Evolutionary conservation across 2,329 filamentous ascomycete genomes (phyloP), one percentile per base, ranked within the genome.

Genomic region (Scedosporium aurantiacum): DNA sequence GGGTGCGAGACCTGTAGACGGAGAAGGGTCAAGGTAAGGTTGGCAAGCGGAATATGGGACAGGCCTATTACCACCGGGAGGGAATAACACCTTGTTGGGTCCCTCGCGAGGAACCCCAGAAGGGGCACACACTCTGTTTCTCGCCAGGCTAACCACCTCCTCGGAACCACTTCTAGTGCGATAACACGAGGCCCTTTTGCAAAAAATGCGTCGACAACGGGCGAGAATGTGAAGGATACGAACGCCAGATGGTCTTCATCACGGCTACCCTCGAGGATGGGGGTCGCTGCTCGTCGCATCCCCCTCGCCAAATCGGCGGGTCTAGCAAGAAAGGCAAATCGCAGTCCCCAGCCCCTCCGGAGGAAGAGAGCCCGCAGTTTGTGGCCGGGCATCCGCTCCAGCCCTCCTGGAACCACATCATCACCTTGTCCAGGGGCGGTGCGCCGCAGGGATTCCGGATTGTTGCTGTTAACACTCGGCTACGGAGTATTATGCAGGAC

Each of bases 171-270:
- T 14, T 41, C 37, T 65, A 85, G 81, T 87, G 85, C 69, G 85
- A 85, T 71, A 83, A 85, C 64, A 78, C 81, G 62, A 78, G 79
- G 3, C 85, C 85, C 1, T 74, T 75, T 43, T 88, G 85, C 69
- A 78, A 77, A 61, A 86, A 85, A 68, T 88, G 85, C 69, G 73
- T 77, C 61, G 76, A 79, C 66, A 81, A 78, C 66, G 81, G 82
- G 23, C 75, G 82, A 54, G 70, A 78, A 62, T 88, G 85, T 66
- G 79, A 79, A 56, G 85, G 85, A 45, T 88, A 88, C 69, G 79
- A 85, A 67, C 76, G 81, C 45, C 79, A 86, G 67, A 80, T 79
- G 16, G 79, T 86, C 61, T 88, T 88, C 71, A 85, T 88, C 68
- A 79, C 82, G 45, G 81, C 81, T n/a, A 84, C 82, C 2, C 74